A percentile compares a stretch with the other conserved stretches of the same genome.
Conservation (phyloP, 805 yeast species). For the Schizosaccharomyces cryophilus region DNA sequence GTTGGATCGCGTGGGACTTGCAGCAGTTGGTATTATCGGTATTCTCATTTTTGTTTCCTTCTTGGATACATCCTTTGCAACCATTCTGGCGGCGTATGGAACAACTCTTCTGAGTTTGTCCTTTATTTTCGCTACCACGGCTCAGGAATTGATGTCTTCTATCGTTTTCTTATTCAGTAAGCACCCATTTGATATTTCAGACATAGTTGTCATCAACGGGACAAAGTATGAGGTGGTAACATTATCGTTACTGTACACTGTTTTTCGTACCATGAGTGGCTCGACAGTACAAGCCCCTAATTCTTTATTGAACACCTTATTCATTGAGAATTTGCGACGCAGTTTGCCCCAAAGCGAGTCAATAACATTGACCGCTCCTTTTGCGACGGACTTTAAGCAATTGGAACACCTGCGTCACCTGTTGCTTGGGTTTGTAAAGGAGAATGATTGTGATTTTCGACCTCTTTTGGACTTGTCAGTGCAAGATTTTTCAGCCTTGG, state of each 20-base stretch:
- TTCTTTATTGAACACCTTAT: slow-evolving; percentile 15
- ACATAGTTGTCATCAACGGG: slow-evolving; percentile 14
- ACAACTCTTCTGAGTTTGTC: slow-evolving; percentile 18
- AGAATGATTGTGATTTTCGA: slow-evolving; percentile 15
- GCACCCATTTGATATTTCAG: slow-evolving; percentile 21
- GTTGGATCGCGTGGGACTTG: slow-evolving; percentile 16
- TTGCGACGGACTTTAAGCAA: slow-evolving; percentile 14
- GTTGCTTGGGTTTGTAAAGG: slow-evolving; percentile 12
- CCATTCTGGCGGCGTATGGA: slow-evolving; percentile 20
- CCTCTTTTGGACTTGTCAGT: background rate
- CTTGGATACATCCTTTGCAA: slow-evolving; percentile 18
- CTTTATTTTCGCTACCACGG: slow-evolving; percentile 16
- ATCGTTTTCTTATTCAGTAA: slow-evolving; percentile 19
- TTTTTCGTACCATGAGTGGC: slow-evolving; percentile 13
- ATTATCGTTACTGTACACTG: slow-evolving; percentile 16
- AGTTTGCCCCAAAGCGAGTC: slow-evolving; percentile 10
- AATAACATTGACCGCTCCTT: slow-evolving; percentile 9
- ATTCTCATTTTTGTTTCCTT: slow-evolving; percentile 18
- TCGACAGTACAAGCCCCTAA: slow-evolving; percentile 16
- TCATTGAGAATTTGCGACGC: slow-evolving; percentile 17
- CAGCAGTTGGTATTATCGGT: slow-evolving; percentile 14
- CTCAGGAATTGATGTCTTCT: slow-evolving; percentile 18
- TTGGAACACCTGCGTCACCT: slow-evolving; percentile 13
- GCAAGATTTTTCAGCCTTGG: background rate
- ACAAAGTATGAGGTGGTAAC: slow-evolving; percentile 12